These are phyloP conservation scores for Yamadazyma trypodendri DNA, from an alignment of 1,139 yeast genomes.

Conservation along the genomic window DNA sequence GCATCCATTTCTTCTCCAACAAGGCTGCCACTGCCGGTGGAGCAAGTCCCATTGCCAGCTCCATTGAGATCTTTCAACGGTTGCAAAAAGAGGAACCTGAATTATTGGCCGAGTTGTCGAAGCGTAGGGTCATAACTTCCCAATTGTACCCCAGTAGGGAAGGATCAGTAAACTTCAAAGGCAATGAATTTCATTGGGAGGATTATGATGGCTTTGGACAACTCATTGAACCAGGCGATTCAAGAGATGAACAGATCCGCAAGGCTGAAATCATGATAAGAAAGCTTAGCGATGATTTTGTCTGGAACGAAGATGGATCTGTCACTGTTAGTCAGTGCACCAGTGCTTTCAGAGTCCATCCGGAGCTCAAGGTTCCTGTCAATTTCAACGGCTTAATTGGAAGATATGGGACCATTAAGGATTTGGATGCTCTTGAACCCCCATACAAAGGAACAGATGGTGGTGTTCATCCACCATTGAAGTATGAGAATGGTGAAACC, in stretches of 20 bases:
- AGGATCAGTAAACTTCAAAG: slow-evolving; percentile 1
- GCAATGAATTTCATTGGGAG: slow-evolving; percentile 6
- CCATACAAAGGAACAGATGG: slow-evolving; percentile 2
- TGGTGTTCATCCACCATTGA: slow-evolving; percentile 2
- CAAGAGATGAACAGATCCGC: slow-evolving; percentile 1
- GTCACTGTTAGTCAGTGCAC: slow-evolving; percentile 3
- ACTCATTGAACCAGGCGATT: slow-evolving; percentile 1
- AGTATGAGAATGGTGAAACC: slow-evolving; percentile 6
- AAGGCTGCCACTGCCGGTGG: slow-evolving; percentile 21
- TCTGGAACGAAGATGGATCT: slow-evolving; percentile 4
- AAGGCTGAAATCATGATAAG: slow-evolving; percentile 5
- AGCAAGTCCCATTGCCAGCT: slow-evolving; percentile 27
- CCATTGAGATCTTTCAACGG: slow-evolving; percentile 24
- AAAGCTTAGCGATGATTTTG: slow-evolving; percentile 3
- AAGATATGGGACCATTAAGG: slow-evolving; percentile 4
- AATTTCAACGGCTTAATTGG: slow-evolving; percentile 4
- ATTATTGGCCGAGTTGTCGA: slow-evolving; percentile 13
- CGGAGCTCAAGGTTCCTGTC: slow-evolving; percentile 2
- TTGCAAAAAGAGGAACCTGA: slow-evolving; percentile 18
- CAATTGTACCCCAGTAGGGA: slow-evolving; percentile 5
- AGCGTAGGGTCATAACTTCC: slow-evolving; percentile 1
- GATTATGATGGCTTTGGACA: slow-evolving; percentile 5
- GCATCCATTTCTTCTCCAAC: slow-evolving; percentile 20
- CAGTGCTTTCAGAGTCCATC: slow-evolving; percentile 4
- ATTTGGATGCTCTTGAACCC: slow-evolving; percentile 3